Evolutionary conservation across 1,284 basidiomycete species (phyloP).

Genomic region (Irpex lacteus): DNA sequence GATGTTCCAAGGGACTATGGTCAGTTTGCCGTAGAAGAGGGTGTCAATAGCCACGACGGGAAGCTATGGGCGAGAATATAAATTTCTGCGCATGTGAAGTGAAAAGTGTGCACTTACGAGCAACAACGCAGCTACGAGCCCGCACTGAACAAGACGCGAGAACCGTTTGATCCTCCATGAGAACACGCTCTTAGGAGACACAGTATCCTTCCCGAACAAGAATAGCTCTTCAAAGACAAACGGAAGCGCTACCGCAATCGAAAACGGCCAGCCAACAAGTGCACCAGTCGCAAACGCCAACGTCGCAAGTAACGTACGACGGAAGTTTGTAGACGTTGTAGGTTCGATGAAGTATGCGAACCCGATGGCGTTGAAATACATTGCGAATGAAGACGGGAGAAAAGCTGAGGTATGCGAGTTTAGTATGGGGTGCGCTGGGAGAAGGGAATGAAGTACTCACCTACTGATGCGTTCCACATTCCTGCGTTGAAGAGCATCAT

Average conservation of each 20-base stretch:
- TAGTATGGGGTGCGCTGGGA: conserved; percentile 7
- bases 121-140: conserved; percentile 56
- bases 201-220: conserved; percentile 69
- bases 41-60: conserved; percentile 84
- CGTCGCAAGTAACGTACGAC: conserved; percentile 63
- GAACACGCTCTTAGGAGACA: conserved; percentile 46
- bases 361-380: conserved; percentile 88
- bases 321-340: conserved; percentile 50
- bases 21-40: conserved; percentile 79
- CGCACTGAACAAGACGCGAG: conserved; percentile 58
- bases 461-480: conserved; percentile 88
- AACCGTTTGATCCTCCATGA: conserved; percentile 64
- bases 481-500: conserved; percentile 84
- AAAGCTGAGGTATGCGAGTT: conserved; percentile 56
- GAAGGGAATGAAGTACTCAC: conserved; percentile 39
- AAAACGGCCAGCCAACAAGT: conserved; percentile 96
- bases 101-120: conserved; percentile 58
- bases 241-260: conserved; percentile 81
- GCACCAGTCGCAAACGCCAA: conserved; percentile 79
- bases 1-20: conserved; percentile 91
- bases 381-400: conserved; percentile 92
- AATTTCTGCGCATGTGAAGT: neutral
- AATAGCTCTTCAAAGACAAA: conserved; percentile 92
- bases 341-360: conserved; percentile 77
- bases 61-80: conserved; percentile 44